phyloP scores from a whole-genome alignment of 2,329 filamentous ascomycete genomes.

The Metarhizium sp. region DNA sequence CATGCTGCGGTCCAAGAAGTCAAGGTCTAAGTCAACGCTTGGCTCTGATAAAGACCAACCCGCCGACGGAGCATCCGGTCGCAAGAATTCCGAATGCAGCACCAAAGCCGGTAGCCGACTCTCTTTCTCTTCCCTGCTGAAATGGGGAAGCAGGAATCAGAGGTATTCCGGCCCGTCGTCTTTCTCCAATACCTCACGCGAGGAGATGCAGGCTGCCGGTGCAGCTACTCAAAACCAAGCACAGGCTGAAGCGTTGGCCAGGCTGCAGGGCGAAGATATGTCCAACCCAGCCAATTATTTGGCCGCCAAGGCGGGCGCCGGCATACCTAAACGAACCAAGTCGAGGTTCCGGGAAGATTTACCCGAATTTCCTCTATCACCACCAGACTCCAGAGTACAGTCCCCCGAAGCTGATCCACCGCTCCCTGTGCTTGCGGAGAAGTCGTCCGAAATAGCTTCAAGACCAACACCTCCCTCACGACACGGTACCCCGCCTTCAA shows the following conservation, averaged over 20 bases:
- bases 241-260: slow-evolving; percentile 25
- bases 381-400: slow-evolving; percentile 70
- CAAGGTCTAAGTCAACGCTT: slow-evolving; percentile 40
- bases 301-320: slow-evolving; percentile 26
- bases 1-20: slow-evolving; percentile 36
- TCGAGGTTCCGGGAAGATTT: slow-evolving; percentile 91
- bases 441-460: slow-evolving; percentile 15
- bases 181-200: slow-evolving; percentile 86
- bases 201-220: slow-evolving; percentile 56
- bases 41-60: slow-evolving; percentile 29
- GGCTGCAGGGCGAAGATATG: slow-evolving; percentile 23
- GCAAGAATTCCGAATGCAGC: slow-evolving; percentile 47
- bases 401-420: slow-evolving; percentile 58
- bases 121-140: slow-evolving; percentile 68
- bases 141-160: slow-evolving; percentile 53
- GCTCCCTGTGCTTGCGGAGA: slow-evolving; percentile 23
- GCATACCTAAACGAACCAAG: slow-evolving; percentile 65
- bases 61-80: slow-evolving; percentile 39
- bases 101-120: slow-evolving; percentile 28
- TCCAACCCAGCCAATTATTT: slow-evolving; percentile 16
- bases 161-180: slow-evolving; percentile 55
- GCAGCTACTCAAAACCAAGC: slow-evolving; percentile 12
- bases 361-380: slow-evolving; percentile 77
- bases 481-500: slow-evolving; percentile 38
- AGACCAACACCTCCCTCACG: slow-evolving; percentile 19